phyloP scores from a whole-genome alignment of 208 protist genomes.

The Acanthamoeba quina region DNA sequence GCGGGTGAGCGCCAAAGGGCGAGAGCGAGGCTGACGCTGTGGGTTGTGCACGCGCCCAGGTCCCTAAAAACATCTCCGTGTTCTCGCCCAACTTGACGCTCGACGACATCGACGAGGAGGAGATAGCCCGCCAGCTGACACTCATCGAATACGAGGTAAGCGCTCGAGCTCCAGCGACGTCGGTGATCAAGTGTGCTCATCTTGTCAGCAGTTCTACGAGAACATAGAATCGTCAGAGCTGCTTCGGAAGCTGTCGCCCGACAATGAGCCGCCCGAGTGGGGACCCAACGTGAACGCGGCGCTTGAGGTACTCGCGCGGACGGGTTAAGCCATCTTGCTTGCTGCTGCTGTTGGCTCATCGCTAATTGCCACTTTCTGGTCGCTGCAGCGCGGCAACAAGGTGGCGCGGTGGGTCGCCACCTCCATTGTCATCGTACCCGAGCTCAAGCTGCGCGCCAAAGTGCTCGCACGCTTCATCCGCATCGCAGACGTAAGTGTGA shows the following conservation, averaged over 20 bases:
- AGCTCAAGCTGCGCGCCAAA: conserved; percentile 41
- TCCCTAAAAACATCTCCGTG: conserved; percentile 78
- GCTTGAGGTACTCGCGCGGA: not conserved
- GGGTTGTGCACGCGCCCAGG: conserved; percentile 54
- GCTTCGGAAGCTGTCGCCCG: not conserved
- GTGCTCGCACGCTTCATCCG: conserved; percentile 44
- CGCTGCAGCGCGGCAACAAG: conserved; percentile 38
- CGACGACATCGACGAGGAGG: conserved; percentile 82
- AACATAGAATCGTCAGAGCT: conserved; percentile 20
- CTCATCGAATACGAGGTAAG: conserved; percentile 82
- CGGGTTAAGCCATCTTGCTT: too few relatives aligned
- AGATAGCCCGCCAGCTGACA: conserved; percentile 83
- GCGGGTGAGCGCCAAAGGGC: too few relatives aligned
- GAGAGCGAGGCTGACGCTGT: too few relatives aligned
- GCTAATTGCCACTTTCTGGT: too few relatives aligned
- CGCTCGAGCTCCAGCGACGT: not conserved
- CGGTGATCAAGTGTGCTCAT: too few relatives aligned
- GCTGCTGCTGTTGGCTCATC: too few relatives aligned
- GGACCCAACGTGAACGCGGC: conserved; percentile 11
- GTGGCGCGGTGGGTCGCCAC: conserved; percentile 52
- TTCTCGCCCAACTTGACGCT: conserved; percentile 78
- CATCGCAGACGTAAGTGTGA: conserved; percentile 48
- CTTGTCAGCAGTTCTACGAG: not conserved
- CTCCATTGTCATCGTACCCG: conserved; percentile 29
- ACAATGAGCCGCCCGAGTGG: not conserved